Percentiles rank a stretch among this genome's conserved stretches.
Evolutionary conservation across 345 rosid genomes (phyloP).

Genomic region (Populus davidiana): DNA sequence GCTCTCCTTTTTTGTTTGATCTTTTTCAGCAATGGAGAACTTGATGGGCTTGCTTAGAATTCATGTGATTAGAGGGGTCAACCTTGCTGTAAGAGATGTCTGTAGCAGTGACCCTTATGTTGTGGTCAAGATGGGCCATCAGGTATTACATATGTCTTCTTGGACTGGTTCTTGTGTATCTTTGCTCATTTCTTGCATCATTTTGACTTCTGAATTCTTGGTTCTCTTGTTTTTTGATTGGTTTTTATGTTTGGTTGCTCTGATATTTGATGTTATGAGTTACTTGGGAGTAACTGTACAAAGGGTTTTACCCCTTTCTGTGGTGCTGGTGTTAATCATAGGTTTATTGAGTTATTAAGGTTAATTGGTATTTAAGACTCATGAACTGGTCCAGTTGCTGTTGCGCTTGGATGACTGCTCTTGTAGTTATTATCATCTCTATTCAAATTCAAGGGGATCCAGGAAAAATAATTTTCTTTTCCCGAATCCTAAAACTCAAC

Average conservation of each 20-base stretch:
- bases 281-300: not conserved
- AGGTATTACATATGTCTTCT: slow-evolving; percentile 3
- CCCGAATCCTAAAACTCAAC: not conserved
- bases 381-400: not conserved
- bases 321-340: not conserved
- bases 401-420: not conserved
- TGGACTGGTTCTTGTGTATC: not conserved
- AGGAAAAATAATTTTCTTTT: not conserved
- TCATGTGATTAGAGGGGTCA: slow-evolving; percentile 21
- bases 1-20: not conserved
- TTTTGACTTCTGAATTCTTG: no score
- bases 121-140: slow-evolving; percentile 26
- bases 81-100: slow-evolving; percentile 34
- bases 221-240: not conserved
- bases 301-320: not conserved
- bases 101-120: slow-evolving; percentile 29
- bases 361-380: not conserved
- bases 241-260: not conserved
- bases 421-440: not conserved
- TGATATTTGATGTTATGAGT: not conserved
- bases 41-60: slow-evolving; percentile 28
- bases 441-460: not conserved
- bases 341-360: not conserved
- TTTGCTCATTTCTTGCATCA: not conserved
- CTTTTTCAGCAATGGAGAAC: slow-evolving; percentile 9